Conservation (phyloP, 805 yeast species). For the Hanseniaspora nectarophila region DNA sequence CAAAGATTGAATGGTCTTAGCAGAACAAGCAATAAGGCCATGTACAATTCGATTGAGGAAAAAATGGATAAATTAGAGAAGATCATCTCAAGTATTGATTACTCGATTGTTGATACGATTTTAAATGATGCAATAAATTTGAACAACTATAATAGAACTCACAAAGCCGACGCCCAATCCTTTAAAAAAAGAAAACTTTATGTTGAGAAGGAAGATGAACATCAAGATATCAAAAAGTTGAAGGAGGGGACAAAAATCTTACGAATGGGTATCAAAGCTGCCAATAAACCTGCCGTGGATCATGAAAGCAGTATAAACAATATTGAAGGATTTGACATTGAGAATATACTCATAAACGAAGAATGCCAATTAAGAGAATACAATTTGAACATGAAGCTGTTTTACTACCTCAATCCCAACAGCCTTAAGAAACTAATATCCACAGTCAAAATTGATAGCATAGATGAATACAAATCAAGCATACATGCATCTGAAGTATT, state of each 20-base stretch:
- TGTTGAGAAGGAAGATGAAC: background rate
- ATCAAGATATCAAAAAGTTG: background rate
- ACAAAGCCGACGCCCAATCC: too few relatives aligned
- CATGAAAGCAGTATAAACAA: background rate
- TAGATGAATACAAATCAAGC: background rate
- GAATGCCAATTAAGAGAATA: conserved; percentile 7
- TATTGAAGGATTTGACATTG: background rate
- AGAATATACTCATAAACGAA: background rate
- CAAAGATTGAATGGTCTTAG: background rate
- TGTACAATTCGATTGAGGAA: background rate
- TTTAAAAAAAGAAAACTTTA: background rate
- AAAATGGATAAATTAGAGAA: background rate
- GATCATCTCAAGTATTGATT: background rate
- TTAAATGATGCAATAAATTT: background rate
- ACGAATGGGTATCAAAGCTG: background rate
- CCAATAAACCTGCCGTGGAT: too few relatives aligned
- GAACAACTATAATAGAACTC: background rate
- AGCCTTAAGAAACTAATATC: background rate
- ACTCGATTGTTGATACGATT: background rate
- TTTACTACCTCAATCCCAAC: background rate
- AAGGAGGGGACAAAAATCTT: background rate
- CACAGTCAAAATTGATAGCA: background rate
- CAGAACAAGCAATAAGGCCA: conserved; percentile 4
- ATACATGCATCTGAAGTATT: background rate
- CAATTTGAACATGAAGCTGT: background rate